Base-by-base conservation (phyloP, 2,329 filamentous ascomycete genomes). In the Didymella pomorum region DNA sequence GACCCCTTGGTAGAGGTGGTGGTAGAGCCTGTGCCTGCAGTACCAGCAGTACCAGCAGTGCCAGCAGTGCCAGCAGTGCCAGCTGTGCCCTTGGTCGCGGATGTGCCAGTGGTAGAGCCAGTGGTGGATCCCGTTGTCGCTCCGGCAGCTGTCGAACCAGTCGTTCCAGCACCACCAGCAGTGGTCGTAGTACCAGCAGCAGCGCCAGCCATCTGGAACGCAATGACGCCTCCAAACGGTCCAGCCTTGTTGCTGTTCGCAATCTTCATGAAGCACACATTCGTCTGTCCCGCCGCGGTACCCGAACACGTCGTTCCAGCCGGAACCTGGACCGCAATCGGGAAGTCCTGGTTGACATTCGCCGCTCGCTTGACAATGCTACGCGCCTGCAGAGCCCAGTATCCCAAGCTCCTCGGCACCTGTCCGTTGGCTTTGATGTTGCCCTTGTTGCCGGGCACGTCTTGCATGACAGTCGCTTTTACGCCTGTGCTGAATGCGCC, bases 401-500 rank as follows among this genome's bases (percentile, higher is more conserved):
- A 35, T 2, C 31, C 31, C 31, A 35, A 9, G 31, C 31, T 35
- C 31, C 31, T n/a, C 31, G 31, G 31, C 31, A 35, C 31, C 31
- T 35, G 31, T 4, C 31, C 31, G 31, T 35, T 35, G 16, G 31
- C 16, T 7, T 18, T 35, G 31, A 35, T 35, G 16, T 35, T 35
- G 11, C 58, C 64, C 26, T 48, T 57, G 44, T 69, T 69, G 18
- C 63, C 63, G 8, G 65, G 63, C 11, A 64, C 59, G 37, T 65
- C 63, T 55, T 53, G 50, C 20, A 59, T 43, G 45, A 67, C 58
- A 16, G 46, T 50, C 1, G 65, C 63, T 43, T 64, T 12, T 2
- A 62, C 45, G 26, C 65, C 65, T 10, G 56, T 35, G 3, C 63
- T 48, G 29, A 67, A 67, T 41, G 75, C 64, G 10, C 80, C 86